Percentiles rank a stretch among this genome's conserved stretches.
phyloP scores from a whole-genome alignment of 495 filamentous ascomycete genomes.

The Penicillium desertorum region DNA sequence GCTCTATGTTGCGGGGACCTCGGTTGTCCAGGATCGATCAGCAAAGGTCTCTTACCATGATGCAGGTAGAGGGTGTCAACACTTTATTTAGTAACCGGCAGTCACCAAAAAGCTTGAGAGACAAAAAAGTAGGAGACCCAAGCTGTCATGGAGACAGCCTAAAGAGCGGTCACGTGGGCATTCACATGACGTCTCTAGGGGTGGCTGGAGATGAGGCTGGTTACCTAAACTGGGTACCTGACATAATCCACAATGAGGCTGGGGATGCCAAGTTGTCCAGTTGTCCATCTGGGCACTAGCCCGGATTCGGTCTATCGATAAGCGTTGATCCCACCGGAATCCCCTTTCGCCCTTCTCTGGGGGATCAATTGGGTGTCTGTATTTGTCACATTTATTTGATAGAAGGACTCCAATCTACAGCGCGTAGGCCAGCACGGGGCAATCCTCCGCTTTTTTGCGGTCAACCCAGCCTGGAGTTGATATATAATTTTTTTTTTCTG shows the following conservation, averaged over 20 bases:
- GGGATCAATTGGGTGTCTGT: conserved; percentile 26
- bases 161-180: not conserved
- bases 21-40: not conserved
- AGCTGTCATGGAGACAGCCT: conserved; percentile 1
- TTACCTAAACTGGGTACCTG: conserved; percentile 1
- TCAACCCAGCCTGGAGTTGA: conserved; percentile 4
- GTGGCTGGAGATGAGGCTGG: conserved; percentile 24
- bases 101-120: not conserved
- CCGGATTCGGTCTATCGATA: conserved; percentile 26
- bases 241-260: conserved; percentile 22
- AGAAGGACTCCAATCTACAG: conserved; percentile 31
- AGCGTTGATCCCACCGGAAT: conserved; percentile 29
- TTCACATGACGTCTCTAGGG: conserved; percentile 34
- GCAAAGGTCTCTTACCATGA: conserved; percentile 24
- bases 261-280: conserved; percentile 1
- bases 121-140: not conserved
- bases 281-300: not conserved
- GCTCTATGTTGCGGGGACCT: not conserved
- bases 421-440: conserved; percentile 27
- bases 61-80: conserved; percentile 8
- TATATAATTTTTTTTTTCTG: conserved; percentile 18
- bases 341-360: conserved; percentile 18
- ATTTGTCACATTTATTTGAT: conserved; percentile 35
- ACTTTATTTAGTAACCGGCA: conserved; percentile 2
- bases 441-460: conserved; percentile 15